phyloP scores from a whole-genome alignment of 2,329 filamentous ascomycete genomes.

The Cercospora sp. region DNA sequence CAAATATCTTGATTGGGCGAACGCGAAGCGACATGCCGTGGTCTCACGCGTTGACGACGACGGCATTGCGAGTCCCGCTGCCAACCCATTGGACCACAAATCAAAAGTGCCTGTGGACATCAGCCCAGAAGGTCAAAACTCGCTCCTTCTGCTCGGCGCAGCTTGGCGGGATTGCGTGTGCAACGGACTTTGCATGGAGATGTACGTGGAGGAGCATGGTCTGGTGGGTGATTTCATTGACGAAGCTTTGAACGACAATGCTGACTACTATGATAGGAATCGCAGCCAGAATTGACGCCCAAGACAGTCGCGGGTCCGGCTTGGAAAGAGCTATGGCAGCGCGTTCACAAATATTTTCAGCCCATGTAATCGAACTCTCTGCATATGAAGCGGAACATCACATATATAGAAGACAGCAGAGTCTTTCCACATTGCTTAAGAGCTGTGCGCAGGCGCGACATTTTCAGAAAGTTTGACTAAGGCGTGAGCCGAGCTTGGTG shows the following conservation, averaged over 20 bases:
- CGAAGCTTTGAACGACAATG: neutral
- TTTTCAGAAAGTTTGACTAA: neutral
- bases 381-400: neutral
- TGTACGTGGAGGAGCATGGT: slow-evolving; percentile 6
- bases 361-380: neutral
- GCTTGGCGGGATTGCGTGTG: slow-evolving; percentile 47
- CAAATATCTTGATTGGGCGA: slow-evolving; percentile 48
- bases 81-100: slow-evolving; percentile 46
- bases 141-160: slow-evolving; percentile 47
- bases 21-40: slow-evolving; percentile 44
- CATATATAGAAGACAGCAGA: neutral
- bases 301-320: neutral
- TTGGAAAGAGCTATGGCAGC: neutral
- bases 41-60: slow-evolving; percentile 39
- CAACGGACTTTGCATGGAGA: slow-evolving; percentile 23
- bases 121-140: slow-evolving; percentile 49
- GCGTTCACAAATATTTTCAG: neutral
- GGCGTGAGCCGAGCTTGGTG: neutral
- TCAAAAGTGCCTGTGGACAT: slow-evolving; percentile 30
- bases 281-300: neutral
- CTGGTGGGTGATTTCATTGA: neutral
- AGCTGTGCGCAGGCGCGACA: neutral
- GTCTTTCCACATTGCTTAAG: neutral
- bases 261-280: neutral
- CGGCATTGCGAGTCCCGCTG: slow-evolving; percentile 45